Percentiles rank a stretch among this genome's conserved stretches.
Conservation (phyloP, 2,329 filamentous ascomycete species). For the Colletotrichum somersetense region DNA sequence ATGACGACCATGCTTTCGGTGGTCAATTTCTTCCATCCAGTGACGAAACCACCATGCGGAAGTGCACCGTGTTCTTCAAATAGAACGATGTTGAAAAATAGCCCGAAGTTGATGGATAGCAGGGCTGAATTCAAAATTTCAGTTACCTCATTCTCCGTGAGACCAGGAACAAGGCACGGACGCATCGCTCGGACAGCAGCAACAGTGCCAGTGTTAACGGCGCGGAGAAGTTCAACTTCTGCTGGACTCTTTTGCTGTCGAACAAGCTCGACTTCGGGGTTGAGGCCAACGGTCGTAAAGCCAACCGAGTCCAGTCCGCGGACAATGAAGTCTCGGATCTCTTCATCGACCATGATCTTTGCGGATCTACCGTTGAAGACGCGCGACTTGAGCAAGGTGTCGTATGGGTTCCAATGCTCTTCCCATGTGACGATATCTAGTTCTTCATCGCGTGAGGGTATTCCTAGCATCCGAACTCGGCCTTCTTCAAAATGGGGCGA, state of each 20-base stretch:
- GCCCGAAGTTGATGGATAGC: slow-evolving; percentile 64
- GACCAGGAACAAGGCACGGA: slow-evolving; percentile 65
- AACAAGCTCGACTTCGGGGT: slow-evolving; percentile 67
- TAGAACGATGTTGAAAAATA: slow-evolving; percentile 74
- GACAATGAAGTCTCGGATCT: slow-evolving; percentile 73
- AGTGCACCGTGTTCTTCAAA: slow-evolving; percentile 69
- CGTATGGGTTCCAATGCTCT: slow-evolving; percentile 75
- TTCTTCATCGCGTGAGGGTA: slow-evolving; percentile 63
- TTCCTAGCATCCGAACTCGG: slow-evolving; percentile 68
- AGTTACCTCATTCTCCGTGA: slow-evolving; percentile 70
- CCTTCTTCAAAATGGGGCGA: slow-evolving; percentile 72
- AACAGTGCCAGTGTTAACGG: slow-evolving; percentile 74
- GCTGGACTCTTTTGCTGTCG: slow-evolving; percentile 68
- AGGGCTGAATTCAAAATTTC: slow-evolving; percentile 68
- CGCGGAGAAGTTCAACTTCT: slow-evolving; percentile 69
- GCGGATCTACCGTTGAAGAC: slow-evolving; percentile 52
- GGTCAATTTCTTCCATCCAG: slow-evolving; percentile 64
- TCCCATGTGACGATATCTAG: slow-evolving; percentile 71
- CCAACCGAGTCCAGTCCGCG: slow-evolving; percentile 66
- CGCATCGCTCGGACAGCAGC: slow-evolving; percentile 70
- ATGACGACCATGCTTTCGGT: slow-evolving; percentile 71
- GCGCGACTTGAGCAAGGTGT: slow-evolving; percentile 61
- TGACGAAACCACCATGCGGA: slow-evolving; percentile 66
- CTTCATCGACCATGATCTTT: slow-evolving; percentile 73
- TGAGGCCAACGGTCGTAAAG: slow-evolving; percentile 68